Evolutionary conservation across 2,329 filamentous ascomycete species (phyloP), one percentile per base, ranked within the genome.

Genomic region (Huntiella abstrusa): DNA sequence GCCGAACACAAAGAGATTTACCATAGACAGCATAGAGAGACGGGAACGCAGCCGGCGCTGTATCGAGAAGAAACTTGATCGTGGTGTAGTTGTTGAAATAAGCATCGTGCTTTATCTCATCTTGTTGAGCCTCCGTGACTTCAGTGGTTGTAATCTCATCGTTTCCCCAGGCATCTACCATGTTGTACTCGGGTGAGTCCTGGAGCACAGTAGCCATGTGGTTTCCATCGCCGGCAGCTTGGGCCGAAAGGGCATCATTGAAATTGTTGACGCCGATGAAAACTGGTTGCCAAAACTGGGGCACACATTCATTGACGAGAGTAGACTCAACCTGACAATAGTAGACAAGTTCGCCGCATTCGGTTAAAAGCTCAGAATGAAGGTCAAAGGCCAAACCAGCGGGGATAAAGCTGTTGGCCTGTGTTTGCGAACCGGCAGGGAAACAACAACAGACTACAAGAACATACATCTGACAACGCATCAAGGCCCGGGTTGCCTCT

Each of bases 281-380:
- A 56, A 38, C 58, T 55, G 10, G 64, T 39, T 50, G 65, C 78
- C 79, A 83, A 49, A 76, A 67, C 34, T 77, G 70, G 1, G 88
- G 85, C 42, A 94, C 79, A 45, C 73, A 69, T 43, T 75, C 77
- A 52, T 81, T 73, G 39, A 95, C 66, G 1, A 79, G 66, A 33
- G 87, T 81, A 53, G 92, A 83, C 60, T 98, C 88, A 60, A 79
- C 80, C n/a, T 93, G 70, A 49, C 85, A 82, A 45, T 80, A 79
- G 37, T 82, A 74, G 52, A 95, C 71, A 12, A 98, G 64, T 17
- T 77, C 77, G 3, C 85, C 86, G 33, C 96, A 70, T 19, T 77
- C 76, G 51, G 75, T 72, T 17, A 93, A 71, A 34, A 95, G 64
- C n/a, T 68, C 63, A 39, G 75, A 67, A 57, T 93, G 93, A 58